Evolutionary conservation across 371 early-diverging fungal species (phyloP).

Genomic region (Mortierella sp.): DNA sequence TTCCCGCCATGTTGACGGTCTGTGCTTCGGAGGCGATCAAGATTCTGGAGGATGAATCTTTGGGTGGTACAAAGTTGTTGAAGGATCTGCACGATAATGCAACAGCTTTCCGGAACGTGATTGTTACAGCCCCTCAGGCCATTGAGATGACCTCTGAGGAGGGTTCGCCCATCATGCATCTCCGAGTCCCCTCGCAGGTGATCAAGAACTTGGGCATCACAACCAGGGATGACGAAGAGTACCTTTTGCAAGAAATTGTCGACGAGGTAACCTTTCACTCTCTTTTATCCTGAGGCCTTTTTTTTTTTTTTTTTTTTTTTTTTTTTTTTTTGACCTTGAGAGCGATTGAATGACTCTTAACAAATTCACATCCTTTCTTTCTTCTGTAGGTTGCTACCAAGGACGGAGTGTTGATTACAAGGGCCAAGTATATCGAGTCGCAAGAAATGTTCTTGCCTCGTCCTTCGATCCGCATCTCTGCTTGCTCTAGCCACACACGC

Average conservation of each 20-base stretch:
- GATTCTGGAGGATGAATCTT: conserved; percentile 55
- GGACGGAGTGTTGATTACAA: conserved; percentile 84
- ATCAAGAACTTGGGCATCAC: conserved; percentile 54
- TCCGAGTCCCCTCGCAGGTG: conserved; percentile 64
- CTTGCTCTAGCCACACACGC: conserved; percentile 78
- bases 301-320: no score
- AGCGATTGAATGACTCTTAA: no score
- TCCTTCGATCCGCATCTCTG: conserved; percentile 86
- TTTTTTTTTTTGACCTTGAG: no score
- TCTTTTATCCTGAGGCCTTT: no score
- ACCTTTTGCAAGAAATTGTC: conserved; percentile 84
- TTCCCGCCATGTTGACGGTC: conserved; percentile 96
- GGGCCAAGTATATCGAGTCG: conserved; percentile 87
- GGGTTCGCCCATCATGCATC: conserved; percentile 77
- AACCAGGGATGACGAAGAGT: conserved; percentile 67
- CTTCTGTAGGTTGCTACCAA: conserved; percentile 60
- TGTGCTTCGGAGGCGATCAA: conserved; percentile 89
- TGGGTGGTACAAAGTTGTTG: conserved; percentile 49
- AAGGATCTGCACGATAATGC: conserved; percentile 33
- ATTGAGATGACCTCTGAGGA: conserved; percentile 56
- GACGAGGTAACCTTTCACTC: conserved; percentile 65
- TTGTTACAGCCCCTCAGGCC: conserved; percentile 13
- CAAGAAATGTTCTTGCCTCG: conserved; percentile 83
- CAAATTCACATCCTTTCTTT: background rate
- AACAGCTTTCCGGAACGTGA: conserved; percentile 43